Evolutionary conservation across 1,284 basidiomycete genomes (phyloP), one percentile per base, ranked within the genome.

Genomic region (Gomphus bonarii): DNA sequence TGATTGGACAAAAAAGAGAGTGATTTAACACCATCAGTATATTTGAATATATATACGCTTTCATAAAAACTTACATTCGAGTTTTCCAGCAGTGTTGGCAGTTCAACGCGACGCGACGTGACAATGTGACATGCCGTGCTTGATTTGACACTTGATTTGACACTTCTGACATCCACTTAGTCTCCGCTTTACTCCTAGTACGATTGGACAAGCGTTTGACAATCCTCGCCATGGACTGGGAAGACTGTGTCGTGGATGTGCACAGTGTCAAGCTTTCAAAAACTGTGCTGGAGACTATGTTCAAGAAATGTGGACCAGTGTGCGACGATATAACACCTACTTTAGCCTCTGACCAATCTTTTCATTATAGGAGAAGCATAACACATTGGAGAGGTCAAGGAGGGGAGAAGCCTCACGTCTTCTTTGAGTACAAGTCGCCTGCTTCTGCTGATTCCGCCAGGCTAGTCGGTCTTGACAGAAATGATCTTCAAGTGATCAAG

Each of bases 401-500:
- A 10, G 36, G n/a, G n/a, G 56, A 53, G 22, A 58, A 58, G 31
- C 56, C 49, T 20, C 56, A 58, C 35, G 35, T 58, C 38, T 52
- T 58, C 36, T 42, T 58, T 16, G 56, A 58, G 33, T 58, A 58
- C 50, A 52, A 43, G 50, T 44, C 36, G 25, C 56, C 50, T 36
- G 18, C 4, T 10, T 20, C 56, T 33, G 56, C 50, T 5, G 50
- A 53, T 22, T 25, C 42, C 10, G 56, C 56, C 11, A 49, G 56
- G 18, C 18, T 42, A 0, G n/a, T 58, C 30, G 49, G 55, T 18
- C 47, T 50, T 25, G 56, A 58, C 20, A 43, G 49, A 43, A 46
- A 28, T 30, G 56, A 51, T 28, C 40, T 58, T 25, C 56, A 58
- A 35, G 56, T 58, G 30, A 58, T 58, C 56, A 58, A 52, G 35